These are phyloP conservation scores for Wallacemonas rigidus DNA, from an alignment of 208 protist genomes.

Conservation along the genomic window DNA sequence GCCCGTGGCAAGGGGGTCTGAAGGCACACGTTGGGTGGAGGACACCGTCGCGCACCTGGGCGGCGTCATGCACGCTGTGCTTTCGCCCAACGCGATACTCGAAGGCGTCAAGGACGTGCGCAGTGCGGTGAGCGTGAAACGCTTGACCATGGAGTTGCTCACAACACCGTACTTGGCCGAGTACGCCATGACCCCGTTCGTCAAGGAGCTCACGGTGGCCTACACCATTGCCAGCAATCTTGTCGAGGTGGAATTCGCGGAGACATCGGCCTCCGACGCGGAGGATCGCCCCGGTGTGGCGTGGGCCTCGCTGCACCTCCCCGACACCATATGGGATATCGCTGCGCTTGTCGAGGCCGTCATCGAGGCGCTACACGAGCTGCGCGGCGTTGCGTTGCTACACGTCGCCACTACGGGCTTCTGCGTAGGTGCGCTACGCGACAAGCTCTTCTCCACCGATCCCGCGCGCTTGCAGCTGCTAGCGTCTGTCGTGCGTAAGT, in stretches of 20 bases:
- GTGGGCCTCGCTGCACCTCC: slow-evolving; percentile 4
- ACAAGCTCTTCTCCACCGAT: slow-evolving; percentile 27
- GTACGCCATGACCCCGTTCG: slow-evolving; percentile 21
- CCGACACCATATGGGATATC: slow-evolving; percentile 18
- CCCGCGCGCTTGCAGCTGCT: slow-evolving; percentile 21
- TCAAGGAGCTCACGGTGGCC: slow-evolving; percentile 34
- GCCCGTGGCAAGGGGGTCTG: background rate
- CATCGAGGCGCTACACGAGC: slow-evolving; percentile 32
- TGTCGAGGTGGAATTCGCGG: slow-evolving; percentile 19
- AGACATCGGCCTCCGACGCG: slow-evolving; percentile 7
- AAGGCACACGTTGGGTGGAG: slow-evolving; percentile 34
- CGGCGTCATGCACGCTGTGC: slow-evolving; percentile 29
- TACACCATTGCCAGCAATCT: slow-evolving; percentile 38
- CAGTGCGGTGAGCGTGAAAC: slow-evolving; percentile 28
- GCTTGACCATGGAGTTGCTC: slow-evolving; percentile 35
- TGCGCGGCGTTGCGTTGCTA: slow-evolving; percentile 61
- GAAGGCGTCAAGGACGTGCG: slow-evolving; percentile 19
- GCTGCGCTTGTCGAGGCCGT: slow-evolving; percentile 32
- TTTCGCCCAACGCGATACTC: slow-evolving; percentile 30
- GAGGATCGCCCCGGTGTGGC: slow-evolving; percentile 12
- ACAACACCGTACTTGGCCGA: slow-evolving; percentile 27
- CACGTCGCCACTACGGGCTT: slow-evolving; percentile 59
- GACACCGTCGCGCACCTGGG: slow-evolving; percentile 35
- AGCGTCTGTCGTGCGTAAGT: slow-evolving; percentile 47
- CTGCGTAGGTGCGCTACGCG: slow-evolving; percentile 43